Base-by-base conservation (phyloP, 129 eudicot species). In the Sambucus nigra region DNA sequence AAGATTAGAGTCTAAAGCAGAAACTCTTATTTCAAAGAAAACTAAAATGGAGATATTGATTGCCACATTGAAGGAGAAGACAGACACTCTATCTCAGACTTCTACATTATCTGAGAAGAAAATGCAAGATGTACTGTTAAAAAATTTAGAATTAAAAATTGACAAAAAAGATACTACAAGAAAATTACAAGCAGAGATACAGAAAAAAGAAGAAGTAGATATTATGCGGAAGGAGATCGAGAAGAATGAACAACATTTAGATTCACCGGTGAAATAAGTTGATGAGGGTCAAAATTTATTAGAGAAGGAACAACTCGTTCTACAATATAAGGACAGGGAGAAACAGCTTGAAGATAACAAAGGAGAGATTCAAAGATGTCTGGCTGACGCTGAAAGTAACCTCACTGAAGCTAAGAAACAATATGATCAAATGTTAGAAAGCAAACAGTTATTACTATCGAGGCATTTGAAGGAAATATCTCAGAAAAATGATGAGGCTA, bases 401-500 rank as follows among this genome's bases (percentile, higher is more conserved):
- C 69, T 79, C 46, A 46, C 70, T 40, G 96, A 92, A 61, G 82
- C 96, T 60, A 86, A 80, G 79, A 86, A 77, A 63, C 80, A 86
- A 64, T 74, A 80, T 58, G 82, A 77, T 66, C 80, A 78, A 50
- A 80, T 86, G 94, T 72, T 92, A 65, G 86, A 78, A 47, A 79
- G 76, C 51, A 86, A 92, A 75, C 94, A 92, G 44, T 63, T 78
- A 35, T 96, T 86, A 77, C 61, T 92, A 24, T 92, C 99, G 23
- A 92, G 73, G 69, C 96, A 80, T 66, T 75, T 86, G 75, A 92
- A 92, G 67, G 99, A 92, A 65, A 79, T 92, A 19, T 92, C 99
- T 61, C 91, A 79, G 68, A 82, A 57, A 68, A 92, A 92, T 65
- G 96, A 92, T 77, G 69, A 91, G 95, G 99, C 94, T 35, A 91